These are phyloP conservation scores for Anacardium occidentale DNA, from an alignment of 345 rosid species.

Conservation along the genomic window DNA sequence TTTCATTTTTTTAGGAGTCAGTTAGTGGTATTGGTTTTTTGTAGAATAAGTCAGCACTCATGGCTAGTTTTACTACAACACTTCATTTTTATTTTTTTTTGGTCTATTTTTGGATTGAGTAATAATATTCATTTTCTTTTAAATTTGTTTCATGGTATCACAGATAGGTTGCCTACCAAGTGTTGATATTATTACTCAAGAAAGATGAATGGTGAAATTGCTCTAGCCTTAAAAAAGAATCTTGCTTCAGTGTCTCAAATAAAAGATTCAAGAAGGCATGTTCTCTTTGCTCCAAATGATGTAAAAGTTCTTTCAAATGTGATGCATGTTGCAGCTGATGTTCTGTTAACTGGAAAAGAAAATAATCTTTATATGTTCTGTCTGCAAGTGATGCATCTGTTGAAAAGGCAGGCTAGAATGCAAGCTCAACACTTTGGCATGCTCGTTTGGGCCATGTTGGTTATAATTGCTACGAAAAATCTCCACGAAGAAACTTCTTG, in stretches of 20 bases:
- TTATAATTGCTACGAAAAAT: constrained; percentile 1
- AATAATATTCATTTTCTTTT: too few species aligned
- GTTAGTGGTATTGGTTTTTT: too few species aligned
- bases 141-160: background rate
- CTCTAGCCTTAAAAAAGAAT: constrained; percentile 12
- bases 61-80: too few species aligned
- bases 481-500: background rate
- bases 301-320: constrained; percentile 20
- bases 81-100: too few species aligned
- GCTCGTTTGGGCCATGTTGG: constrained; percentile 8
- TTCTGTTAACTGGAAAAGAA: constrained; percentile 8
- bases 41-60: too few species aligned
- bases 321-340: constrained; percentile 5
- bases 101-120: too few species aligned
- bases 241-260: constrained; percentile 18
- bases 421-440: constrained; percentile 17
- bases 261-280: constrained; percentile 8
- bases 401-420: constrained; percentile 16
- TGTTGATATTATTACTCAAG: too few species aligned
- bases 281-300: constrained; percentile 17
- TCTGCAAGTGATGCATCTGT: constrained; percentile 15
- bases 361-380: constrained; percentile 5
- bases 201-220: background rate
- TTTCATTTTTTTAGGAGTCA: too few species aligned
- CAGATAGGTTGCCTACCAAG: background rate